A percentile compares a stretch with the other conserved stretches of the same genome.
These are phyloP conservation scores for Ormosia semicastrata DNA, from an alignment of 306 rosid species.

Conservation along the genomic window DNA sequence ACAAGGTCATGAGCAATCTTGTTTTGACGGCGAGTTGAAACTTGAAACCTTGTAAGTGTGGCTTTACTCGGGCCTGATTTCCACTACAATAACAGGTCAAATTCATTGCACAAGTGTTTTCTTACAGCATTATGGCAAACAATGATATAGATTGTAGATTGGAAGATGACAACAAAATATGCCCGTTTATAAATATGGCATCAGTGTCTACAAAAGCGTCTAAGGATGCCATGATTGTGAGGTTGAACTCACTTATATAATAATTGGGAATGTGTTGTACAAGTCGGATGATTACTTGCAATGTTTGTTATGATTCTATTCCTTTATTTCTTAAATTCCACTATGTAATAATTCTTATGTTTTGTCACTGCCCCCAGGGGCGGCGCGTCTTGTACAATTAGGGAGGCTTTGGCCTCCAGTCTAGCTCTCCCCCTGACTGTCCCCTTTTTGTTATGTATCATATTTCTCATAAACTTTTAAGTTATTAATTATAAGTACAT, in stretches of 20 bases:
- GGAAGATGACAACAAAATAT: not conserved
- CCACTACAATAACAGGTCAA: conserved; percentile 9
- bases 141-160: not conserved
- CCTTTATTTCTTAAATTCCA: no score
- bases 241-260: not conserved
- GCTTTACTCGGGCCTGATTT: not conserved
- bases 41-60: not conserved
- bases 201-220: no score
- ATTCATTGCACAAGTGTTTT: not conserved
- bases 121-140: not conserved
- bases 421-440: no score
- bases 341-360: no score
- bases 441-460: no score
- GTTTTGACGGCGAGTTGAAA: conserved; percentile 19
- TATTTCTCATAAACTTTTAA: no score
- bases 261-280: not conserved
- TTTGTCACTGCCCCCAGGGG: no score
- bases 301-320: not conserved
- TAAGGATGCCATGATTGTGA: not conserved
- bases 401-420: no score
- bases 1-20: conserved; percentile 5
- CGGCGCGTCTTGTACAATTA: no score
- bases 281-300: not conserved
- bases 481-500: no score
- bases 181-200: no score